These are phyloP conservation scores for Solanum corneliomulleri DNA, from an alignment of 257 asterid species.

Conservation along the genomic window DNA sequence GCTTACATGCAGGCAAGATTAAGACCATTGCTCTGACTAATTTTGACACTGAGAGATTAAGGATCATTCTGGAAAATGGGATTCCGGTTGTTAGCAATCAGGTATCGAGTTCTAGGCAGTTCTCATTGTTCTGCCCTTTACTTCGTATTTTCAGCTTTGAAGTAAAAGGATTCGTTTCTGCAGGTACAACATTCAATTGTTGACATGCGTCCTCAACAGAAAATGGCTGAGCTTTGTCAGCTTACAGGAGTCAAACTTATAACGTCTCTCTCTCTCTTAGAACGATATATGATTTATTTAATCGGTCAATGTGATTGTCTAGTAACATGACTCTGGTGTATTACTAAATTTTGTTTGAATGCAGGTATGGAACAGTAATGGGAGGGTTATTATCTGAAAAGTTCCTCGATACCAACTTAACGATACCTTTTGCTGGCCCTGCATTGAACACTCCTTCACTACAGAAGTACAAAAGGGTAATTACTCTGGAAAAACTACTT, in stretches of 20 bases:
- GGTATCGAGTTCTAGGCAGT: constrained; percentile 14
- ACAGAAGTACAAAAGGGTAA: constrained; percentile 94
- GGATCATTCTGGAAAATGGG: constrained; percentile 75
- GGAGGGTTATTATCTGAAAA: constrained; percentile 93
- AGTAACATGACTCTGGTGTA: background rate
- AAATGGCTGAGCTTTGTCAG: constrained; percentile 91
- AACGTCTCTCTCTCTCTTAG: constrained; percentile 43
- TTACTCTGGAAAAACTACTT: background rate
- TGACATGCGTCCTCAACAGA: constrained; percentile 98
- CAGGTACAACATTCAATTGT: constrained; percentile 97
- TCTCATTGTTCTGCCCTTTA: background rate
- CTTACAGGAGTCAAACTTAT: constrained; percentile 88
- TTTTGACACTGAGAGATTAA: constrained; percentile 83
- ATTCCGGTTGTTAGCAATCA: constrained; percentile 96
- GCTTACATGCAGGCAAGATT: constrained; percentile 66
- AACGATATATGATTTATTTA: background rate
- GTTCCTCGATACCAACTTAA: constrained; percentile 79
- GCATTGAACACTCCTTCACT: constrained; percentile 81
- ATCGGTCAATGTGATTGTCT: background rate
- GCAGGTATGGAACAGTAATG: constrained; percentile 97
- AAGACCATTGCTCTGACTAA: constrained; percentile 95
- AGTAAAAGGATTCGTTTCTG: constrained; percentile 10
- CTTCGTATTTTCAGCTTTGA: background rate
- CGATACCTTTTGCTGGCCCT: constrained; percentile 90
- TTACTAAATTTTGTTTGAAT: constrained; percentile 5